Base-by-base conservation (phyloP, 306 rosid species). In the Corylus americana region DNA sequence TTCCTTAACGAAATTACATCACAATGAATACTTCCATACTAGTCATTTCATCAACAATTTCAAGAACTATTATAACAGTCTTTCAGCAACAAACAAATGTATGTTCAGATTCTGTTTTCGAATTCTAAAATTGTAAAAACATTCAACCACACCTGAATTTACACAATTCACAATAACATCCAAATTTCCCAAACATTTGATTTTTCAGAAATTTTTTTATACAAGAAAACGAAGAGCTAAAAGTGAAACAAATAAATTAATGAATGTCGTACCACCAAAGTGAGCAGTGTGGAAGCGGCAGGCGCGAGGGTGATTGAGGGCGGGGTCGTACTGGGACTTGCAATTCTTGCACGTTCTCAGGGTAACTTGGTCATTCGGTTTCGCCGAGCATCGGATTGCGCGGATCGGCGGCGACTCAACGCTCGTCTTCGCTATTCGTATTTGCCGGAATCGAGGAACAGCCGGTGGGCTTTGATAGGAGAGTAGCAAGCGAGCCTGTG, bases 241-340 rank as follows among this genome's bases (percentile, higher is more conserved):
- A 5, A 20, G 18, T 14, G 47, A 70, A 2, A 7, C 0, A 59
- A 58, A 72, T n/a, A 77, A 29, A 35, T 11, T 0, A 18, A 58
- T 29, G 57, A 39, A 4, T 51, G 22, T 27, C 62, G 42, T 83
- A 92, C 98, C 98, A 75, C 98, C 98, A 83, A 85, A 94, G 84
- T 94, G 98, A 70, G 98, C 90, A 20, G 97, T 85, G 89, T 94
- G 98, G 81, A 85, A 94, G 72, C 91, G 80, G 78, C 98, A 94
- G 81, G 98, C 89, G 63, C 82, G 84, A 73, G 88, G 93, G 87
- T 94, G 87, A 75, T 94, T 94, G 70, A 88, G 90, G 11, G 85
- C 55, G 53, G 91, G 95, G 67, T 92, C 84, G 73, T 81, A 92
- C 81, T 92, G 97, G 79, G 90, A 76, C 89, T 94, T 94, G 90